Conservation (phyloP, 495 filamentous ascomycete species). For the Penicillium simplicissimum region DNA sequence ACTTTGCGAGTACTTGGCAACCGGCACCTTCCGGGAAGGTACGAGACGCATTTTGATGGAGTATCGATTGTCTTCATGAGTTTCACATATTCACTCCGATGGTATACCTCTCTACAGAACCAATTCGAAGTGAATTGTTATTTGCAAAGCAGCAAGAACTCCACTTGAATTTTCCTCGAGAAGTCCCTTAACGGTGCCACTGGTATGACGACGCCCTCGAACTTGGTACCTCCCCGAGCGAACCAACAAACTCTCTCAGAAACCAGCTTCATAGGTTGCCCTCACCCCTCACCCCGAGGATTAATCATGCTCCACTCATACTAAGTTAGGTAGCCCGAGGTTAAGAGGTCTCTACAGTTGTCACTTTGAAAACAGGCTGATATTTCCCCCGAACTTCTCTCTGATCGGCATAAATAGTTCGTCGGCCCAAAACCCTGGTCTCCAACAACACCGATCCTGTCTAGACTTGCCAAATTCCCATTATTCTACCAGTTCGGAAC, state of each 20-base stretch:
- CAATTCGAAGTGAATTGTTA: neutral
- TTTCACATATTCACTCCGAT: no score
- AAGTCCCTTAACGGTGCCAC: neutral
- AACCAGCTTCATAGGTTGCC: no score
- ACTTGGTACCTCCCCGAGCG: neutral
- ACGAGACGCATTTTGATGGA: no score
- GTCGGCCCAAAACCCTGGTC: neutral
- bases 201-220: neutral
- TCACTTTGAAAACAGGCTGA: constrained; percentile 17
- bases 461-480: neutral
- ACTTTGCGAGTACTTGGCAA: neutral
- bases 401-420: constrained; percentile 4
- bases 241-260: neutral
- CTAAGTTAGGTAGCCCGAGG: no score
- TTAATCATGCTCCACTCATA: no score
- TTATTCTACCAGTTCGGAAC: neutral
- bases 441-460: neutral
- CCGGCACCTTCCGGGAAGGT: no score
- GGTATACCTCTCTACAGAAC: no score
- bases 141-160: neutral
- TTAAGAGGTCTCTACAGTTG: no score
- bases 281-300: no score
- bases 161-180: neutral
- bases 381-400: constrained; percentile 13
- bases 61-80: no score